A percentile compares a stretch with the other conserved stretches of the same genome.
Conservation (phyloP, 2,329 filamentous ascomycete species). For the Alternaria sp. region DNA sequence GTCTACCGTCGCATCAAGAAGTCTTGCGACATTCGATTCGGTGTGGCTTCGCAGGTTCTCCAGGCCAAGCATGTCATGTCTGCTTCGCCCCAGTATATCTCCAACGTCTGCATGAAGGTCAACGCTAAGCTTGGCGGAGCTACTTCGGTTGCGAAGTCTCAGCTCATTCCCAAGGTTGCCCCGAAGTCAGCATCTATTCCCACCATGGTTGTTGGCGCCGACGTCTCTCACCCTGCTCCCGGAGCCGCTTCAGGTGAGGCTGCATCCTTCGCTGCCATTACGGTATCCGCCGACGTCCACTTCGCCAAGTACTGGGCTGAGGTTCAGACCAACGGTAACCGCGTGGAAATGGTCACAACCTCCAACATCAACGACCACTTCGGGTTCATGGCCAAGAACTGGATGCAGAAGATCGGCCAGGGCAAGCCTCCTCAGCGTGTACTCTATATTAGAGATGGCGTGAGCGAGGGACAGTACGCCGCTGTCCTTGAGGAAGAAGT, state of each 20-base stretch:
- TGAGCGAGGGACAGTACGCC: conserved; percentile 80
- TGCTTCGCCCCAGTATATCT: conserved; percentile 81
- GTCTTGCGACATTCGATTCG: conserved; percentile 82
- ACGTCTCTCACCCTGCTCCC: conserved; percentile 84
- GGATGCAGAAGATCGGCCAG: conserved; percentile 63
- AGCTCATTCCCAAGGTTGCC: conserved; percentile 40
- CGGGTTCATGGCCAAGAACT: conserved; percentile 66
- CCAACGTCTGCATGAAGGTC: conserved; percentile 95
- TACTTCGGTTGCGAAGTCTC: conserved; percentile 62
- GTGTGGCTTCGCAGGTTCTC: conserved; percentile 84
- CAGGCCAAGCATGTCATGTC: conserved; percentile 72
- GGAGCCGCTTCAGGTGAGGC: conserved; percentile 55
- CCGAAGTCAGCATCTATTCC: conserved; percentile 25
- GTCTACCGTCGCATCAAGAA: conserved; percentile 89
- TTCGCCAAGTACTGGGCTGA: conserved; percentile 76
- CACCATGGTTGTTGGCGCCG: conserved; percentile 87
- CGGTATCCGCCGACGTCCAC: conserved; percentile 77
- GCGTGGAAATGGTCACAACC: conserved; percentile 77
- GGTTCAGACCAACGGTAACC: conserved; percentile 81
- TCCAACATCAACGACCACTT: conserved; percentile 72
- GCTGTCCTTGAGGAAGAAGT: conserved; percentile 84
- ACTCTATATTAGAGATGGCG: conserved; percentile 92
- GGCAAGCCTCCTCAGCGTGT: conserved; percentile 72
- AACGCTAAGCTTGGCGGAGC: conserved; percentile 92
- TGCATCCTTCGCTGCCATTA: conserved; percentile 83